Evolutionary conservation across 2,329 filamentous ascomycete species (phyloP).

Genomic region (Thielaviopsis punctulata): DNA sequence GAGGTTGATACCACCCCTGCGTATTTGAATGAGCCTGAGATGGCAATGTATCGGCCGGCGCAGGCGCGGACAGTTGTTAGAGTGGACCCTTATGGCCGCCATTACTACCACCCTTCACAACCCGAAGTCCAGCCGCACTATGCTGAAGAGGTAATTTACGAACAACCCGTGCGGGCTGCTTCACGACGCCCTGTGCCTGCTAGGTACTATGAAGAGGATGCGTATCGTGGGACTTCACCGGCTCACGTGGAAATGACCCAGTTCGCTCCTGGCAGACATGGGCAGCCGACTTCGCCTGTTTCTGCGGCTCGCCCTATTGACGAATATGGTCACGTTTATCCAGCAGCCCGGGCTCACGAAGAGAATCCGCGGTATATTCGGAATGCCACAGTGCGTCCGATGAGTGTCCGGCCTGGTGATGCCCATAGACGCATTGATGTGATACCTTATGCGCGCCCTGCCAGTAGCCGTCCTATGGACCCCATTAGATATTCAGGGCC

Average conservation of each 20-base stretch:
- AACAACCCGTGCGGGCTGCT: conserved; percentile 33
- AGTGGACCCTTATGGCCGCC: conserved; percentile 66
- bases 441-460: conserved; percentile 24
- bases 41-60: conserved; percentile 32
- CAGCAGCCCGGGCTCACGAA: conserved; percentile 26
- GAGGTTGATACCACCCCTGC: neutral
- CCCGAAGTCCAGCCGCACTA: neutral
- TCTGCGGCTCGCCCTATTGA: conserved; percentile 25
- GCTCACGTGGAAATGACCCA: conserved; percentile 27
- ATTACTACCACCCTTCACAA: conserved; percentile 43
- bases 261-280: conserved; percentile 19
- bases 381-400: neutral
- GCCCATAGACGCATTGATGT: neutral
- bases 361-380: conserved; percentile 32
- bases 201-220: conserved; percentile 27
- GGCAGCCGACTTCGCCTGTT: conserved; percentile 34
- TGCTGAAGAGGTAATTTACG: conserved; percentile 41
- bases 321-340: conserved; percentile 33
- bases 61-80: conserved; percentile 49
- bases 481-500: conserved; percentile 25
- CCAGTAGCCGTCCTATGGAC: conserved; percentile 40
- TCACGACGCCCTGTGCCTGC: conserved; percentile 31
- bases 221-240: conserved; percentile 36
- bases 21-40: conserved; percentile 2
- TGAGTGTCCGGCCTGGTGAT: conserved; percentile 4